phyloP scores from a whole-genome alignment of 78 protist genomes.

The Bigelowiella natans region DNA sequence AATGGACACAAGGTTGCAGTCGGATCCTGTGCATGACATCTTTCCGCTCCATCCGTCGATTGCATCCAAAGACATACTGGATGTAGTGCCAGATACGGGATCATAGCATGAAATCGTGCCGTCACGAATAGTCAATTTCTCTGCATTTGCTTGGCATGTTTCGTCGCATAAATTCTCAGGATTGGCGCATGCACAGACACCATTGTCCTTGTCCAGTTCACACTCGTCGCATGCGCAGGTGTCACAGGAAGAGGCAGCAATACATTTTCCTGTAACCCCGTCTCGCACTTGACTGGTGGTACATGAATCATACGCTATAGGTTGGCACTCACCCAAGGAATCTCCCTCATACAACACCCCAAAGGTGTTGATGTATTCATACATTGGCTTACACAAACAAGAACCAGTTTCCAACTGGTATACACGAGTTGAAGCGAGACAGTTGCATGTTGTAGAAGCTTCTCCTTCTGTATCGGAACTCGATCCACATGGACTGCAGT shows the following conservation, averaged over 20 bases:
- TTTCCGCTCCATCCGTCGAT: neutral
- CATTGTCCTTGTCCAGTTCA: neutral
- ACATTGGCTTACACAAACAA: neutral
- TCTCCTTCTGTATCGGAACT: neutral
- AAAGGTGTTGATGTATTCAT: neutral
- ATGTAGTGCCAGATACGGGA: neutral
- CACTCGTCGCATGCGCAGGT: neutral
- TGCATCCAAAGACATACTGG: neutral
- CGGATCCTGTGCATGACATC: neutral
- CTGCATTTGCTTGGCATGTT: neutral
- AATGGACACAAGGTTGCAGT: neutral
- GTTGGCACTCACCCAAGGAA: neutral
- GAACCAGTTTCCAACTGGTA: neutral
- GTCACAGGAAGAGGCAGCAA: neutral
- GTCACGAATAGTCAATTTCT: neutral
- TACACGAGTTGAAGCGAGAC: neutral
- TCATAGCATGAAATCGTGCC: neutral
- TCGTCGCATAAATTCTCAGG: neutral
- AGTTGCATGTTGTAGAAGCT: neutral
- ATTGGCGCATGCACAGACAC: neutral
- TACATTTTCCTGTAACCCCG: neutral
- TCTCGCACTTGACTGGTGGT: neutral
- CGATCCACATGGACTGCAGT: neutral
- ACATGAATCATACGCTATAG: neutral
- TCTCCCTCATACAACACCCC: neutral